Base-by-base conservation (phyloP, 768 basidiomycete species). In the Termitomyces sp. region DNA sequence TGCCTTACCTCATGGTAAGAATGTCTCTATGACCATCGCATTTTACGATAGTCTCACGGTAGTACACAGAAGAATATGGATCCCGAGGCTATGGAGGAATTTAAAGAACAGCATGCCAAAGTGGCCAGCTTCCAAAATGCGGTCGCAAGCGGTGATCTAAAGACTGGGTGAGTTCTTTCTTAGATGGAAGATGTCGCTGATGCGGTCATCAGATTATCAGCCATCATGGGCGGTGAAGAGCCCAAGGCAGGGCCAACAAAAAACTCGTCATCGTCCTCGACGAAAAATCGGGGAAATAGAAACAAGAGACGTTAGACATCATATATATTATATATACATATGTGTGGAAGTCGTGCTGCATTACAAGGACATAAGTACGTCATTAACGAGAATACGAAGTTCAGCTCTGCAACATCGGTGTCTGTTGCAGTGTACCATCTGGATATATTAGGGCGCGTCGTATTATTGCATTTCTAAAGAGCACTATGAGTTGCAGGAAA, bases 1-100 rank as follows among this genome's bases (percentile, higher is more conserved):
- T 83, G 81, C 90, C 89, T 4, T 90, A 88, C 65, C 69, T 92
- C 53, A 86, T 87, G 79, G 90, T 90, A 64, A 47, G 74, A 59
- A n/a, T 3, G n/a, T 23, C 2, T 25, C 10, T 8, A 39, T 25
- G 14, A 4, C 8, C 12, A 42, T n/a, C 21, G 6, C 10, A 52
- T 45, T 19, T 11, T n/a, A 28, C 54, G 42, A 19, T 27, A 59
- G 59, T 63, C 55, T 39, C 51, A 56, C 60, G 11, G 60, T 40
- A 14, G 19, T 14, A 37, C 11, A 16, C 59, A 91, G 89, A 88
- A 88, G 78, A 87, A 86, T 54, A 67, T 91, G 73, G 89, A 91
- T 63, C 86, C 87, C 1, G 84, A 86, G 64, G 70, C 79, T 9
- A 67, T 88, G 58, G 79, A 86, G 60, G 87, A 86, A 48, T 75